Conservation (phyloP, 768 basidiomycete species). For the Podaxis pistillaris region DNA sequence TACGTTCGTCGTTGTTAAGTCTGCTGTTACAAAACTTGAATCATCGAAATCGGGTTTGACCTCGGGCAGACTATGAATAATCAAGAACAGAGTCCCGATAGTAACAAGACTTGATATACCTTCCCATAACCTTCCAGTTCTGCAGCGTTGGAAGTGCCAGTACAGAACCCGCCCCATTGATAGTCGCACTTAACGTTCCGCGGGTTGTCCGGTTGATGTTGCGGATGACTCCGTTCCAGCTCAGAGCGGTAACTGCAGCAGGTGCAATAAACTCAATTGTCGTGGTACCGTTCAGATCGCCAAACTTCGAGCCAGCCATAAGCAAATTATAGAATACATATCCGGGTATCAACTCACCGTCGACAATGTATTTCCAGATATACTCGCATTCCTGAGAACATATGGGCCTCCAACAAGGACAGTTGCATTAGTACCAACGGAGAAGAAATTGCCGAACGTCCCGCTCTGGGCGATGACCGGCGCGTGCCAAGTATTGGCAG, state of each 20-base stretch:
- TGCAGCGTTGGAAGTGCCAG: constrained; percentile 32
- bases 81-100: constrained; percentile 9
- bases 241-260: constrained; percentile 28
- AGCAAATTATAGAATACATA: background rate
- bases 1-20: constrained; percentile 70
- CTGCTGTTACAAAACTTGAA: constrained; percentile 58
- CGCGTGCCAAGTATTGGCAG: constrained; percentile 73
- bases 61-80: constrained; percentile 71
- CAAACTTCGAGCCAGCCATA: constrained; percentile 30
- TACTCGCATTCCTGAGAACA: constrained; percentile 54
- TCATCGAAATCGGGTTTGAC: constrained; percentile 58
- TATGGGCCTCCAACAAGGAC: constrained; percentile 69
- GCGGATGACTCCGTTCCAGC: constrained; percentile 39
- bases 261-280: constrained; percentile 43
- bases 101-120: constrained; percentile 25
- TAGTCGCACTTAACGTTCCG: constrained; percentile 29
- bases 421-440: constrained; percentile 67
- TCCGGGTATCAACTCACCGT: constrained; percentile 28
- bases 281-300: constrained; percentile 51
- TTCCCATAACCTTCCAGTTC: constrained; percentile 48
- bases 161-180: constrained; percentile 17
- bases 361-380: constrained; percentile 49
- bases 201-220: constrained; percentile 23
- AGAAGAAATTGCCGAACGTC: constrained; percentile 62
- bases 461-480: constrained; percentile 53